These are phyloP conservation scores for Xylariaceae sp. DNA, from an alignment of 2,329 filamentous ascomycete genomes.

Conservation along the genomic window DNA sequence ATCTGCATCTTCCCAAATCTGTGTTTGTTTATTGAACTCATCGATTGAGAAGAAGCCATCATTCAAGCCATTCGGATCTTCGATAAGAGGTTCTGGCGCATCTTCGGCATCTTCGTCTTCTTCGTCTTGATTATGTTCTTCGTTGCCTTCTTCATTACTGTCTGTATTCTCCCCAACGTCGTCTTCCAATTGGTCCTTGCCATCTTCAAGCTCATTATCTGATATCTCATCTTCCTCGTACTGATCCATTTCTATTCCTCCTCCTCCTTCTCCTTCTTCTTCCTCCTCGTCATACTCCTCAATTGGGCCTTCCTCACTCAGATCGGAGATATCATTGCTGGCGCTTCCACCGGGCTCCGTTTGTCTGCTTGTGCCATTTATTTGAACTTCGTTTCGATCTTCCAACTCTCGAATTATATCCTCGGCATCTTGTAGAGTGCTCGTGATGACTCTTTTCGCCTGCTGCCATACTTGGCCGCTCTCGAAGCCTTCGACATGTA, in stretches of 20 bases:
- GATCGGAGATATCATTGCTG: conserved; percentile 25
- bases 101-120: conserved; percentile 40
- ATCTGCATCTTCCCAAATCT: conserved; percentile 85
- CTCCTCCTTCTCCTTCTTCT: conserved; percentile 18
- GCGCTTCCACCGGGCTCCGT: conserved; percentile 31
- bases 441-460: conserved; percentile 71
- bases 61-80: conserved; percentile 82
- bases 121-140: conserved; percentile 42
- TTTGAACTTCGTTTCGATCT: conserved; percentile 51
- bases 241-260: conserved; percentile 29
- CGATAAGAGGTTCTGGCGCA: conserved; percentile 53
- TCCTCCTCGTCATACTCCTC: not conserved
- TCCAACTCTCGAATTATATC: conserved; percentile 47
- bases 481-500: conserved; percentile 84
- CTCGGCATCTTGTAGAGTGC: conserved; percentile 48
- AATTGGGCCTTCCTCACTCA: conserved; percentile 31
- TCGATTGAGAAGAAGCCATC: conserved; percentile 98
- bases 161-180: conserved; percentile 28
- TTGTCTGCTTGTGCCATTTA: conserved; percentile 41
- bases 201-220: conserved; percentile 33
- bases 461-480: conserved; percentile 93
- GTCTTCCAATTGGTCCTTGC: conserved; percentile 23
- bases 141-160: conserved; percentile 38
- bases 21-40: conserved; percentile 91
- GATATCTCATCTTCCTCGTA: conserved; percentile 37